Conservation (phyloP, 2,329 filamentous ascomycete genomes). For the Xylariaceae sp. region DNA sequence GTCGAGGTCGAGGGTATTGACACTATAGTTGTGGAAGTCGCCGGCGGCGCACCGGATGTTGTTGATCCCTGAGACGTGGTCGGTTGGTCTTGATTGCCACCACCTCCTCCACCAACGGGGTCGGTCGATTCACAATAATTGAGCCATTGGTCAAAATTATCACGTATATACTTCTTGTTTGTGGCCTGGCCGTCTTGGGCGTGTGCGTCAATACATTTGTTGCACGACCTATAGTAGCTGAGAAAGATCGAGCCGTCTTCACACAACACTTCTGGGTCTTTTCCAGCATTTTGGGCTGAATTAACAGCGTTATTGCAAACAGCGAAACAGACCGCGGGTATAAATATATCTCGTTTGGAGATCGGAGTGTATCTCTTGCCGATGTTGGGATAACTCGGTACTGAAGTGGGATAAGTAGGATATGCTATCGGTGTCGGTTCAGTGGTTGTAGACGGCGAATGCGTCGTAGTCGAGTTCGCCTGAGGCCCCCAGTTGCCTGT, state of each 20-base stretch:
- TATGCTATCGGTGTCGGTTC: slow-evolving; percentile 14
- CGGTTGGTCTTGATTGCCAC: slow-evolving; percentile 14
- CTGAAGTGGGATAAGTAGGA: background rate
- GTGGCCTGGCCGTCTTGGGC: slow-evolving; percentile 26
- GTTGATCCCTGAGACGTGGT: slow-evolving; percentile 17
- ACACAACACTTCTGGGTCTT: slow-evolving; percentile 42
- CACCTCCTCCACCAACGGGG: background rate
- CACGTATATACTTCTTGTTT: slow-evolving; percentile 33
- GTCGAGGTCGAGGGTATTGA: slow-evolving; percentile 14
- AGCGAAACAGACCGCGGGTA: slow-evolving; percentile 47
- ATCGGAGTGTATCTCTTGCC: slow-evolving; percentile 17
- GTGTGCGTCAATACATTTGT: slow-evolving; percentile 36
- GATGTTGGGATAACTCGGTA: background rate
- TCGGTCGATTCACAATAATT: slow-evolving; percentile 38
- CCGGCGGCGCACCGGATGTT: slow-evolving; percentile 16
- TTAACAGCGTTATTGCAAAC: slow-evolving; percentile 46
- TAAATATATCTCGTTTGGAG: slow-evolving; percentile 37
- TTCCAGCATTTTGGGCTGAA: slow-evolving; percentile 43
- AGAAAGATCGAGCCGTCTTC: slow-evolving; percentile 38
- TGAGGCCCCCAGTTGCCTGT: slow-evolving; percentile 55
- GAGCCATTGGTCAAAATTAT: slow-evolving; percentile 41
- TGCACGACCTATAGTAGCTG: slow-evolving; percentile 36
- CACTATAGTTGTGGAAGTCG: slow-evolving; percentile 12
- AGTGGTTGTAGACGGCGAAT: slow-evolving; percentile 23
- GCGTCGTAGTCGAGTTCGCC: slow-evolving; percentile 39